Evolutionary conservation across 2,329 filamentous ascomycete genomes (phyloP).

Genomic region (Alternaria solani): DNA sequence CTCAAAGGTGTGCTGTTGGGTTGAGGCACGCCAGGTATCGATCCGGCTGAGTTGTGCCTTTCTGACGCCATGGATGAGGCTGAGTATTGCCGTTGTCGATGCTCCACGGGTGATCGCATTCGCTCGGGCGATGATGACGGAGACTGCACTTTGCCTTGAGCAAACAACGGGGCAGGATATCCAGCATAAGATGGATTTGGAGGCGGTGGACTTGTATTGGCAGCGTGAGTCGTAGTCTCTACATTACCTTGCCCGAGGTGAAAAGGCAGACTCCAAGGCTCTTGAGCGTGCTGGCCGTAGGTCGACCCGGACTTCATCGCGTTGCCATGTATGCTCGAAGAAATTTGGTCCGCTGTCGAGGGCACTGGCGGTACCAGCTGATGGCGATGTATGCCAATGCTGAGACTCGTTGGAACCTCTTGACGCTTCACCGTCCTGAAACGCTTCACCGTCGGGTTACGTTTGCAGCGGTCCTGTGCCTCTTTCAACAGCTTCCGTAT

Average conservation of each 20-base stretch:
- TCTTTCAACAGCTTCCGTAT: conserved; percentile 33
- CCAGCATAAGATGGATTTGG: not conserved
- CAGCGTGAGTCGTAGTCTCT: not conserved
- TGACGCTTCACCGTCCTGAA: conserved; percentile 26
- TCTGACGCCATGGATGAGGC: not conserved
- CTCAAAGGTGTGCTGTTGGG: conserved; percentile 9
- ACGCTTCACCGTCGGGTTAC: conserved; percentile 31
- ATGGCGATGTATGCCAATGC: not conserved
- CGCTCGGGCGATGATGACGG: not conserved
- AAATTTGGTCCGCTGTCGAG: not conserved
- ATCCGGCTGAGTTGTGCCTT: conserved; percentile 3
- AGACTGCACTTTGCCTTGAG: conserved; percentile 3
- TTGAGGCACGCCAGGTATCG: not conserved
- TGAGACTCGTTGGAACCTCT: conserved; percentile 7
- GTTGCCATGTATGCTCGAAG: not conserved
- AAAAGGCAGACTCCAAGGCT: conserved; percentile 15
- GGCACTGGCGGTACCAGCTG: conserved; percentile 8
- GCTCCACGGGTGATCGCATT: conserved; percentile 2
- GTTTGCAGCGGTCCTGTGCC: conserved; percentile 30
- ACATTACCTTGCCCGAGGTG: not conserved
- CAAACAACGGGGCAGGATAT: conserved; percentile 1
- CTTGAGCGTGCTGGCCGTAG: conserved; percentile 7
- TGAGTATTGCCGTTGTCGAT: conserved; percentile 11
- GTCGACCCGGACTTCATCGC: not conserved
- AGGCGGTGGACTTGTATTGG: not conserved